Evolutionary conservation across 306 rosid species (phyloP).

Genomic region (Dryas alaskensis): DNA sequence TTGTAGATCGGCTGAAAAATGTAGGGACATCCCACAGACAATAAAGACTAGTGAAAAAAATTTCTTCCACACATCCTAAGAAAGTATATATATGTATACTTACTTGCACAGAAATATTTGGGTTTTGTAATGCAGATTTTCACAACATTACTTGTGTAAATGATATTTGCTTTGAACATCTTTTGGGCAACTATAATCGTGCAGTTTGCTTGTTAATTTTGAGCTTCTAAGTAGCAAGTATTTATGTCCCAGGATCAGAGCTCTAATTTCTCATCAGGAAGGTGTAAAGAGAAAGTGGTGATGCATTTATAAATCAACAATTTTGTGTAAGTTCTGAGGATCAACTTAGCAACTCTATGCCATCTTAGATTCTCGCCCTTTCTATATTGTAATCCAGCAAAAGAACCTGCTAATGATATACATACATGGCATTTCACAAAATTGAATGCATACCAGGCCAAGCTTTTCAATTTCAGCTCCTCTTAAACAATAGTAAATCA

Average conservation of each 20-base stretch:
- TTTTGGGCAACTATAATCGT: slow-evolving; percentile 23
- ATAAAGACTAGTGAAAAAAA: slow-evolving; percentile 42
- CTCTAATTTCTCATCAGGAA: too few relatives aligned
- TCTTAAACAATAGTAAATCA: neutral
- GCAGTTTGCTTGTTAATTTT: neutral
- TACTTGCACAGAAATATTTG: slow-evolving; percentile 54
- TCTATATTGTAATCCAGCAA: too few relatives aligned
- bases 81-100: slow-evolving; percentile 45
- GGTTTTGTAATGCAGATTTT: slow-evolving; percentile 45
- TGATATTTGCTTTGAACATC: slow-evolving; percentile 36
- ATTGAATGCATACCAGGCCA: neutral
- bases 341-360: too few relatives aligned
- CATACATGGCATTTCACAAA: too few relatives aligned
- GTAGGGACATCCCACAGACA: slow-evolving; percentile 46
- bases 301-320: too few relatives aligned
- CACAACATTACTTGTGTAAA: slow-evolving; percentile 40
- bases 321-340: too few relatives aligned
- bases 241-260: too few relatives aligned
- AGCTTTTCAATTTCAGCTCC: neutral
- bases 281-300: too few relatives aligned
- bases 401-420: neutral
- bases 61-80: slow-evolving; percentile 32
- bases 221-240: too few relatives aligned
- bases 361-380: too few relatives aligned
- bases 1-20: slow-evolving; percentile 76